Base-by-base conservation (phyloP, 768 basidiomycete species). In the Plicaturopsis crispa region DNA sequence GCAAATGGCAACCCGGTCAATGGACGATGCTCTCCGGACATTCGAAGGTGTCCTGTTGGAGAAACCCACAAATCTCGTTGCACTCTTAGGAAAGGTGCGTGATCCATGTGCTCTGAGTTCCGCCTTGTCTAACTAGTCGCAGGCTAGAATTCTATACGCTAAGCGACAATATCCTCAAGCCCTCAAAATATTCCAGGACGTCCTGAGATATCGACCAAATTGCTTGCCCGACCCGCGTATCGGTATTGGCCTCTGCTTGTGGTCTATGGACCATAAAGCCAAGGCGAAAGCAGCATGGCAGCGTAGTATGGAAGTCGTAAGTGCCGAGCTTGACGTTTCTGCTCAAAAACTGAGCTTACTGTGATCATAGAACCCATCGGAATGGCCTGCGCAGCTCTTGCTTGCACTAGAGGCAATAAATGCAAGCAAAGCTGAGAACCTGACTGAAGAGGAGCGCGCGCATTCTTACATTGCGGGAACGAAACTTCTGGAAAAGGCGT, bases 161-260 rank as follows among this genome's bases (percentile, higher is more conserved):
- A 70, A 80, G 37, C 72, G 87, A 31, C 75, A 82, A 47, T 88
- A 78, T 50, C 71, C 78, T 18, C 79, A 83, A 33, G 83, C 96
- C 3, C 71, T 99, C 19, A 81, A 83, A 45, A 52, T 81, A 4
- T 97, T 94, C 56, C 94, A 97, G 55, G 78, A 80, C 34, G 82
- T 93, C 6, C 69, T 98, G 8, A 67, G 73, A 21, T 71, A 85
- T 30, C 80, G 78, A 39, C 92, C 94, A 0, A 61, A 70, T 13
- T 91, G 87, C 60, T 63, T 70, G 18, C 96, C 94, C 0, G 94
- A 99, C 57, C 94, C 96, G 23, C 78, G 96, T 5, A 84, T 98
- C 41, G 96, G 96, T 13, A 89, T 98, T 28, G 96, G 96, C 6
- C 63, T 99, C 4, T 97, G 94, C 59, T 66, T 91, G 16, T 98